phyloP scores from a whole-genome alignment of 768 basidiomycete genomes.

The Gymnopilus junonius region DNA sequence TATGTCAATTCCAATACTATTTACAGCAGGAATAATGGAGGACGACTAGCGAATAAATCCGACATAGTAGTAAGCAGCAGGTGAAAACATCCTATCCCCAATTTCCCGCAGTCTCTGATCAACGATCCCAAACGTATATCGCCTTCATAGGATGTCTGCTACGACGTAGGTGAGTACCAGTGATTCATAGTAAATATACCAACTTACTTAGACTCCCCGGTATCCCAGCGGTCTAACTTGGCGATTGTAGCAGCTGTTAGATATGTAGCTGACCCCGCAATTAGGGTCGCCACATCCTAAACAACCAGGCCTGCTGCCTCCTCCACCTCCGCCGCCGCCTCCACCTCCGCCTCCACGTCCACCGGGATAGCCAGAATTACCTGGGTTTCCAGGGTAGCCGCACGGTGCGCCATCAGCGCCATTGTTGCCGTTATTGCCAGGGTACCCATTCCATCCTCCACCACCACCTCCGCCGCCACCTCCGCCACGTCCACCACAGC shows the following conservation, averaged over 20 bases:
- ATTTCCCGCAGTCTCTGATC: neutral
- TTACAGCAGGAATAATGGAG: too few relatives aligned
- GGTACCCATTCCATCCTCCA: neutral
- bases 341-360: neutral
- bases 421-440: neutral
- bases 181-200: too few relatives aligned
- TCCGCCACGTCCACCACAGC: neutral
- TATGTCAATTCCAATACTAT: too few relatives aligned
- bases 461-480: neutral
- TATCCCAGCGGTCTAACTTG: neutral
- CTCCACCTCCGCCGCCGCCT: neutral
- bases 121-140: too few relatives aligned
- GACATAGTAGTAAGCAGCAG: too few relatives aligned
- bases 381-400: neutral
- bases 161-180: too few relatives aligned
- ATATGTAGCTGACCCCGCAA: neutral
- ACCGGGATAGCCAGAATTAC: neutral
- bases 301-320: neutral
- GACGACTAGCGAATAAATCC: too few relatives aligned
- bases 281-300: neutral
- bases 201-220: neutral
- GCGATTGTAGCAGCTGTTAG: neutral
- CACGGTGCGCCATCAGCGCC: neutral
- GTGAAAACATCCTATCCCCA: too few relatives aligned
- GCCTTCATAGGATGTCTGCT: too few relatives aligned